Evolutionary conservation across 495 filamentous ascomycete species (phyloP).

Genomic region (Penicillium roqueforti): DNA sequence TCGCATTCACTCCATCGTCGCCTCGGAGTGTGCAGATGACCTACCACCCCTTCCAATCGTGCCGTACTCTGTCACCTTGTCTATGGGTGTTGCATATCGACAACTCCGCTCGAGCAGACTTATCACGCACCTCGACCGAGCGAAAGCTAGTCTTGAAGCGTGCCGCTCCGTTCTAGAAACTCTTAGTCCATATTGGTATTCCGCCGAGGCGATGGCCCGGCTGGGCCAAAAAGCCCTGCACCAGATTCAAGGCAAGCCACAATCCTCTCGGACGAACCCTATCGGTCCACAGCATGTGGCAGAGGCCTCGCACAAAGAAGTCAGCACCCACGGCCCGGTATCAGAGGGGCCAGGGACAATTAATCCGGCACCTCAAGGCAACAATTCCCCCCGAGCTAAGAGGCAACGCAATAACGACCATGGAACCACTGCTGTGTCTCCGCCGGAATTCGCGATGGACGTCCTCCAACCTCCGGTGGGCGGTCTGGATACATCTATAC

Average conservation of each 20-base stretch:
- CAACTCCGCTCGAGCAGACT: conserved; percentile 64
- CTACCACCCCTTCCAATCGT: conserved; percentile 61
- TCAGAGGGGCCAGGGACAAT: background rate
- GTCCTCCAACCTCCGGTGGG: conserved; percentile 1
- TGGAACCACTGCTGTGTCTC: background rate
- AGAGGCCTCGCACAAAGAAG: background rate
- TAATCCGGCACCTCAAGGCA: background rate
- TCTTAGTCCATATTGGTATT: conserved; percentile 57
- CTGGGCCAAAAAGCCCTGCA: conserved; percentile 44
- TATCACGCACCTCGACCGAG: conserved; percentile 58
- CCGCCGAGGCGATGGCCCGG: conserved; percentile 58
- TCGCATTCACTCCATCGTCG: conserved; percentile 59
- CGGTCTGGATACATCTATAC: conserved; percentile 11
- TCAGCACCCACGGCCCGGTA: background rate
- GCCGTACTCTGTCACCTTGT: conserved; percentile 62
- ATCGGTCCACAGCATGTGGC: background rate
- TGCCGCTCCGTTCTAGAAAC: conserved; percentile 54
- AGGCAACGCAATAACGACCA: conserved; percentile 2
- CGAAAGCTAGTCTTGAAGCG: conserved; percentile 54
- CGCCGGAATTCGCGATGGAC: conserved; percentile 2
- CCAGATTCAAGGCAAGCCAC: conserved; percentile 24
- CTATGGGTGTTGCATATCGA: conserved; percentile 66
- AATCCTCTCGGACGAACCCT: background rate
- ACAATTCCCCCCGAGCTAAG: background rate
- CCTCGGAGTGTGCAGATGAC: conserved; percentile 47